Conservation (phyloP, 2,329 filamentous ascomycete genomes). For the Aureobasidium sp. region DNA sequence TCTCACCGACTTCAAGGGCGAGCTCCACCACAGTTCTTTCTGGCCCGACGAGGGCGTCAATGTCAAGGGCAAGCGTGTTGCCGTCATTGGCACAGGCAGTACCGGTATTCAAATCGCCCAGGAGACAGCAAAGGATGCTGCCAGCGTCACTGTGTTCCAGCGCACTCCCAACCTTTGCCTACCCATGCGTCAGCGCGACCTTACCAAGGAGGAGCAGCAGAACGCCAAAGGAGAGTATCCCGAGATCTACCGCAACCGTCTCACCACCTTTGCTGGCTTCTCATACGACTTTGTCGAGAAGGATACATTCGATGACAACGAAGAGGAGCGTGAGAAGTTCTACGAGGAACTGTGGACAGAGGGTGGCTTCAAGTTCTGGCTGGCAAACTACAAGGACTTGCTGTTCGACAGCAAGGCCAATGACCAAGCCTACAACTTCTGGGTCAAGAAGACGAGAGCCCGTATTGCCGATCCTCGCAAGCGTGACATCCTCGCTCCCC, state of each 20-base stretch:
- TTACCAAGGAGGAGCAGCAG: constrained; percentile 48
- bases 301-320: constrained; percentile 43
- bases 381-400: constrained; percentile 37
- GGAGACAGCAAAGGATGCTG: constrained; percentile 26
- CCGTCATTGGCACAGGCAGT: constrained; percentile 38
- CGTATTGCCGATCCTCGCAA: constrained; percentile 39
- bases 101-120: constrained; percentile 36
- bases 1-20: constrained; percentile 33
- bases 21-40: constrained; percentile 34
- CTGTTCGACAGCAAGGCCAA: constrained; percentile 38
- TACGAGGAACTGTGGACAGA: constrained; percentile 36
- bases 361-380: constrained; percentile 37
- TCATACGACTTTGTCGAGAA: constrained; percentile 49
- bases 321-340: constrained; percentile 38
- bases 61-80: constrained; percentile 33
- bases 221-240: constrained; percentile 36
- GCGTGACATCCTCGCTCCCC: constrained; percentile 40
- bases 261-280: constrained; percentile 53
- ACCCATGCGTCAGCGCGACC: constrained; percentile 49
- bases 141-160: constrained; percentile 53
- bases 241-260: constrained; percentile 45
- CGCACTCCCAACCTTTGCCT: constrained; percentile 60
- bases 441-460: constrained; percentile 38
- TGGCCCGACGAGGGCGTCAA: constrained; percentile 33
- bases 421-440: constrained; percentile 40